These are phyloP conservation scores for Podospora didyma DNA, from an alignment of 495 filamentous ascomycete genomes.

Conservation along the genomic window DNA sequence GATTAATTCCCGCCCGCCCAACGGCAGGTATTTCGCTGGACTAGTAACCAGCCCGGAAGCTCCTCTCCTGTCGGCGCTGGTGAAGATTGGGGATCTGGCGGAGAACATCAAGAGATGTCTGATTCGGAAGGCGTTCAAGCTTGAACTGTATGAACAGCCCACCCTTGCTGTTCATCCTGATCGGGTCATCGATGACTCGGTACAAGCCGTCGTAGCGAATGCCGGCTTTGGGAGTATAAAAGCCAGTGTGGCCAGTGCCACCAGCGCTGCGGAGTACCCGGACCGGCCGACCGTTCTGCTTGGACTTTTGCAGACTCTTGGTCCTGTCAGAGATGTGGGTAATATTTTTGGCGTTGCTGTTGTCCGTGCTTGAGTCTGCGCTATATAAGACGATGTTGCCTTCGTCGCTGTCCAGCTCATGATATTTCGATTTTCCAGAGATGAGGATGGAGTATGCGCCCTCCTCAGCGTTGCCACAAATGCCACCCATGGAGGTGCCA, in stretches of 20 bases:
- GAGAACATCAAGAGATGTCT: constrained; percentile 12
- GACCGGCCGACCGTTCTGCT: constrained; percentile 26
- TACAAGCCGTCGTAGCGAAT: constrained; percentile 54
- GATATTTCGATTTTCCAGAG: constrained; percentile 38
- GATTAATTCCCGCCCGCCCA: no score
- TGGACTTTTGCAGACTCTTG: constrained; percentile 31
- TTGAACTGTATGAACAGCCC: constrained; percentile 41
- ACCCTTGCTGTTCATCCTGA: constrained; percentile 8
- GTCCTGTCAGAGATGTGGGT: constrained; percentile 26
- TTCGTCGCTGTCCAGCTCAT: constrained; percentile 39
- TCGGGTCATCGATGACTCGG: constrained; percentile 23
- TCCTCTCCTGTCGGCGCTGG: no score
- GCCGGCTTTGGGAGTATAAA: constrained; percentile 37
- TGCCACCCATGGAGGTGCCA: constrained; percentile 40
- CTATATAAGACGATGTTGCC: constrained; percentile 46
- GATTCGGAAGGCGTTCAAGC: constrained; percentile 30
- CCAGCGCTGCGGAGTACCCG: constrained; percentile 43
- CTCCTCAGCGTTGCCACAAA: constrained; percentile 29
- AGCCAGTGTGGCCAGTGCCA: background rate
- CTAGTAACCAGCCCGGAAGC: no score
- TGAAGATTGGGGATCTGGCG: background rate
- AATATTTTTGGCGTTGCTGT: constrained; percentile 17
- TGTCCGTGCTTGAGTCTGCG: constrained; percentile 33
- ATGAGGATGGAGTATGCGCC: constrained; percentile 47
- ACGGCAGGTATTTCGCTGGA: no score